Evolutionary conservation across 75 land plant species (phyloP).

Genomic region (Cupressus sempervirens): DNA sequence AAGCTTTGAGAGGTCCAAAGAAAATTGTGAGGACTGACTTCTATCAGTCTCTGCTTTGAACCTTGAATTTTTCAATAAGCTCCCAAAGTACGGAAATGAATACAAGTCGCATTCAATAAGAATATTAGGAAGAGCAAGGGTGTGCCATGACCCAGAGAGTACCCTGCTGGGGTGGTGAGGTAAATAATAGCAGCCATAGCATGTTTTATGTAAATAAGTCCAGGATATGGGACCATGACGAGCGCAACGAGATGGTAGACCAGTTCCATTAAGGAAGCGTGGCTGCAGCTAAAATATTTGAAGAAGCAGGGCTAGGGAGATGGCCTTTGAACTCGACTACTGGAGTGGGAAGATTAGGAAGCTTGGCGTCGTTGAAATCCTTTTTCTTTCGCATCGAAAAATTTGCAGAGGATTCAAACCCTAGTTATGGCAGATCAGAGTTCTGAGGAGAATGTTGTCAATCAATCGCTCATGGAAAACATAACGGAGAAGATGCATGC

Average conservation of each 20-base stretch:
- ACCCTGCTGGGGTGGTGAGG: not conserved
- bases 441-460: not conserved
- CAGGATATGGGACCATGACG: not conserved
- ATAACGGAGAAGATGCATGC: slow-evolving; percentile 5
- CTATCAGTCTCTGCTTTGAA: not conserved
- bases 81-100: not conserved
- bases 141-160: not conserved
- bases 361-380: not conserved
- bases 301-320: too few relatives aligned
- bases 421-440: not conserved
- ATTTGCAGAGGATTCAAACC: not conserved
- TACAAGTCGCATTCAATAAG: not conserved
- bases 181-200: not conserved
- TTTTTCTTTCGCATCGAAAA: not conserved
- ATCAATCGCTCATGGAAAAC: not conserved
- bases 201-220: slow-evolving; percentile 3
- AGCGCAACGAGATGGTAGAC: not conserved
- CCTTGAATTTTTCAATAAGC: not conserved
- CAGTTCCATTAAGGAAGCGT: not conserved
- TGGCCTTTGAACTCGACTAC: too few relatives aligned
- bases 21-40: not conserved
- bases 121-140: not conserved
- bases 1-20: slow-evolving; percentile 8
- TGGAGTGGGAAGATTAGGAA: not conserved
- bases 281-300: too few relatives aligned